A percentile compares a stretch with the other conserved stretches of the same genome.
phyloP scores from a whole-genome alignment of 2,329 filamentous ascomycete genomes.

The Ophiostoma montium region DNA sequence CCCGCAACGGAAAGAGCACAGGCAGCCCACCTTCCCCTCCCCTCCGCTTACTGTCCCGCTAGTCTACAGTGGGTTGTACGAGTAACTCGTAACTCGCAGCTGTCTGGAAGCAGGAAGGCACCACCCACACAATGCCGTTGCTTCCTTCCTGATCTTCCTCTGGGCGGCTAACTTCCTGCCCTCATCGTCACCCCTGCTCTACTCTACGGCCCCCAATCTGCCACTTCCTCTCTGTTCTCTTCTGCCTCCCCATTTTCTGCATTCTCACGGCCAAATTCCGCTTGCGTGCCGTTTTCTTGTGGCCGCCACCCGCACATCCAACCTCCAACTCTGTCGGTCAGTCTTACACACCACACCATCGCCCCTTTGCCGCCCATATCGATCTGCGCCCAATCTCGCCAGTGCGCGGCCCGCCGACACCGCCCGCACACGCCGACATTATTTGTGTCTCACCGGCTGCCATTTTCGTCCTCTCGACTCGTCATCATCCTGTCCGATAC shows the following conservation, averaged over 20 bases:
- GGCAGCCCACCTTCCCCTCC: slow-evolving; percentile 6
- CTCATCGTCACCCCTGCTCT: neutral
- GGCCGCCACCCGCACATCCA: too few relatives aligned
- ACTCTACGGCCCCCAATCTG: too few relatives aligned
- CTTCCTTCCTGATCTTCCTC: neutral
- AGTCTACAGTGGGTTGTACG: neutral
- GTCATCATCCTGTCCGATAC: too few relatives aligned
- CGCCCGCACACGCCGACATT: neutral
- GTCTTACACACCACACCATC: neutral
- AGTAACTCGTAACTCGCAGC: neutral
- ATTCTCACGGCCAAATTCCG: too few relatives aligned
- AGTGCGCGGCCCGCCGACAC: neutral
- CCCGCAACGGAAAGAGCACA: neutral
- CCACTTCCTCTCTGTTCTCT: neutral
- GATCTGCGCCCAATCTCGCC: too few relatives aligned
- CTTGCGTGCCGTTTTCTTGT: too few relatives aligned
- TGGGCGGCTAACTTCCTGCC: neutral
- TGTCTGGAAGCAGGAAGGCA: slow-evolving; percentile 1
- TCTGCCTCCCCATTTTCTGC: neutral
- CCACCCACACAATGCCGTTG: neutral
- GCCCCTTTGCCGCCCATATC: neutral
- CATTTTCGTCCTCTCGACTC: neutral
- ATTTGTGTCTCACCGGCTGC: neutral
- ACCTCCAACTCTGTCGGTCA: too few relatives aligned
- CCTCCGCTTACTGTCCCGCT: neutral